A percentile compares a stretch with the other conserved stretches of the same genome.
phyloP scores from a whole-genome alignment of 2,329 filamentous ascomycete species.

The Pseudocercospora eumusae region DNA sequence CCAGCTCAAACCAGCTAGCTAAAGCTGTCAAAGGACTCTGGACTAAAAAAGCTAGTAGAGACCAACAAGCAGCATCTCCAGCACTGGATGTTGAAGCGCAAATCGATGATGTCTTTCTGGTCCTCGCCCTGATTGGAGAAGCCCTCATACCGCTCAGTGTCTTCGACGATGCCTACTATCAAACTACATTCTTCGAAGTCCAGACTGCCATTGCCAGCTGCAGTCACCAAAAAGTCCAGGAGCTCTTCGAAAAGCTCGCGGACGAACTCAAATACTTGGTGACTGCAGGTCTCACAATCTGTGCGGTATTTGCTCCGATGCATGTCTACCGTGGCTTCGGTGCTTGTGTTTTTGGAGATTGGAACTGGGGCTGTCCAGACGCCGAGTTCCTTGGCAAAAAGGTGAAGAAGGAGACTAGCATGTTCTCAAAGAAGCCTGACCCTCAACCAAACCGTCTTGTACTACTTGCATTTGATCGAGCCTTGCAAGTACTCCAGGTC shows the following conservation, averaged over 20 bases:
- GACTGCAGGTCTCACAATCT: conserved; percentile 23
- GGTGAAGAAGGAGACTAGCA: conserved; percentile 22
- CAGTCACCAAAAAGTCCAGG: conserved; percentile 11
- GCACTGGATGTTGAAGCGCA: conserved; percentile 15
- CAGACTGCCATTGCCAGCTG: conserved; percentile 20
- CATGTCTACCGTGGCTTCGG: conserved; percentile 29
- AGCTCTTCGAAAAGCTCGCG: conserved; percentile 20
- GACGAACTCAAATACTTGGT: conserved; percentile 22
- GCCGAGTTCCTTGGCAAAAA: conserved; percentile 20
- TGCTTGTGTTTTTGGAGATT: conserved; percentile 25
- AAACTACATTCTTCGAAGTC: conserved; percentile 20
- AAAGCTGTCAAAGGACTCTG: conserved; percentile 19
- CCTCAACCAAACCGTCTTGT: conserved; percentile 23
- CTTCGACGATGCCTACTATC: conserved; percentile 21
- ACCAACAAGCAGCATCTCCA: background rate
- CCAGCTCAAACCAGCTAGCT: conserved; percentile 8
- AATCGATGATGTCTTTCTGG: conserved; percentile 26
- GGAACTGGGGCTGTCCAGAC: conserved; percentile 28
- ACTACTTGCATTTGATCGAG: conserved; percentile 23
- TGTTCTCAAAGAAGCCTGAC: conserved; percentile 22
- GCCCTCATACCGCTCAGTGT: conserved; percentile 21
- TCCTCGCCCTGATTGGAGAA: conserved; percentile 25
- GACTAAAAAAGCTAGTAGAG: conserved; percentile 11
- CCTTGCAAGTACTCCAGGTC: conserved; percentile 24
- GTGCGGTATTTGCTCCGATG: conserved; percentile 26